Base-by-base conservation (phyloP, 2,329 filamentous ascomycete genomes). In the Colletotrichum sp. region DNA sequence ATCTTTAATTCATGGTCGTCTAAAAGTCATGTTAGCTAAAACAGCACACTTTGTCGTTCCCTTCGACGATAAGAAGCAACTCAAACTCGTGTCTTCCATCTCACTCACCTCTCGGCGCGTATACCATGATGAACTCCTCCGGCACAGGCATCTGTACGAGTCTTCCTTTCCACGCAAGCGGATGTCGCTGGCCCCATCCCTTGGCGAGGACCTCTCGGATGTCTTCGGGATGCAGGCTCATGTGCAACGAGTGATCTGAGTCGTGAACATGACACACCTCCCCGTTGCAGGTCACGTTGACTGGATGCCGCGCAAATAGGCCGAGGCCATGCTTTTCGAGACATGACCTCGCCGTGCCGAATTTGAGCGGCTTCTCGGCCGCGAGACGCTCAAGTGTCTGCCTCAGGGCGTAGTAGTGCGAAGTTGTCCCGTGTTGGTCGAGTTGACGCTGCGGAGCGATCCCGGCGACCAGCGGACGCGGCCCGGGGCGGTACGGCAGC, bases 401-500 rank as follows among this genome's bases (percentile, higher is more conserved):
- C 3, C 89, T 87, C 5, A 95, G 88, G 16, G 86, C 83, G n/a
- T 85, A 81, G 82, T 93, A 93, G 81, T 92, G 90, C 16, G 84
- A 81, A 7, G 82, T 74, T 7, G 88, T 88, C 13, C 91, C 91
- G 55, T 88, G 89, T 81, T 98, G 95, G 82, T 93, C 91, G 21
- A 93, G 88, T 84, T 98, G 95, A 4, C 95, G 90, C 81, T 98
- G 95, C 1, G 95, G 95, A 1, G 95, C 95, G 74, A 98, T 95
- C 65, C 95, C 95, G 55, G 88, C 90, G 12, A 96, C 93, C 4
- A 85, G 82, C 2, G 95, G 95, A 1, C 94, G 90, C 1, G 89
- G 87, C 1, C 93, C 93, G 5, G 84, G 81, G 0, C 95, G 92
- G 72, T 88, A 88, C 1, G 93, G 92, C 0, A 97, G 87, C 36